Evolutionary conservation across 768 basidiomycete genomes (phyloP).

Genomic region (Fistulinella prunicolor): DNA sequence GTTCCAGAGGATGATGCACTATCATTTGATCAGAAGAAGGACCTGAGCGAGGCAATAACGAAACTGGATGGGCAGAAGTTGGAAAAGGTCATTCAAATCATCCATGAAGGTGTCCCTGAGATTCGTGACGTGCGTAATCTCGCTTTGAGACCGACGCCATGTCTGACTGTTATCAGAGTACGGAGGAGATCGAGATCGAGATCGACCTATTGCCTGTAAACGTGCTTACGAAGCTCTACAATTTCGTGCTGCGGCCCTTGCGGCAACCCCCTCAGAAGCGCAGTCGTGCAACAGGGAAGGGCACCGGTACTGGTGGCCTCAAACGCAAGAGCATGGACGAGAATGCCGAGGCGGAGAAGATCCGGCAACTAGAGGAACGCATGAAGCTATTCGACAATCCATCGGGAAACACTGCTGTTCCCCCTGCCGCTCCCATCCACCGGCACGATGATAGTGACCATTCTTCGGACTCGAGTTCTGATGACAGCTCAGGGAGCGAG

Average conservation of each 20-base stretch:
- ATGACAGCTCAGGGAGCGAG: conserved; percentile 80
- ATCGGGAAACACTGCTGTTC: conserved; percentile 36
- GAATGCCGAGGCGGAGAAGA: conserved; percentile 93
- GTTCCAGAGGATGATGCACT: conserved; percentile 77
- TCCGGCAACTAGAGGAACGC: conserved; percentile 84
- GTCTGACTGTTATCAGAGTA: conserved; percentile 55
- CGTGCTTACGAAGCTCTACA: conserved; percentile 92
- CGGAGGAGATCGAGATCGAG: conserved; percentile 98
- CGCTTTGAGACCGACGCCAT: conserved; percentile 8
- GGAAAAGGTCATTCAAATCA: conserved; percentile 91
- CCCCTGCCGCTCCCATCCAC: conserved; percentile 37
- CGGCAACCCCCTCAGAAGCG: conserved; percentile 66
- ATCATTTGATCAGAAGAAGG: conserved; percentile 97
- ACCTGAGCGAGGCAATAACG: conserved; percentile 91
- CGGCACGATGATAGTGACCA: conserved; percentile 58
- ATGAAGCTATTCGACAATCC: conserved; percentile 79
- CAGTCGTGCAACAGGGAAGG: conserved; percentile 61
- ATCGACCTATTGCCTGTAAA: conserved; percentile 86
- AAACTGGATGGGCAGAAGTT: conserved; percentile 80
- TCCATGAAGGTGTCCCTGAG: conserved; percentile 90
- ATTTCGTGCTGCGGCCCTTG: conserved; percentile 84
- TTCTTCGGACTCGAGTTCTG: conserved; percentile 78
- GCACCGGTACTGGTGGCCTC: conserved; percentile 83
- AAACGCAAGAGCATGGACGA: conserved; percentile 98
- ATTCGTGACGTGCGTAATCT: conserved; percentile 77